Conservation (phyloP, 2,329 filamentous ascomycete species). For the Venturia aucupariae region DNA sequence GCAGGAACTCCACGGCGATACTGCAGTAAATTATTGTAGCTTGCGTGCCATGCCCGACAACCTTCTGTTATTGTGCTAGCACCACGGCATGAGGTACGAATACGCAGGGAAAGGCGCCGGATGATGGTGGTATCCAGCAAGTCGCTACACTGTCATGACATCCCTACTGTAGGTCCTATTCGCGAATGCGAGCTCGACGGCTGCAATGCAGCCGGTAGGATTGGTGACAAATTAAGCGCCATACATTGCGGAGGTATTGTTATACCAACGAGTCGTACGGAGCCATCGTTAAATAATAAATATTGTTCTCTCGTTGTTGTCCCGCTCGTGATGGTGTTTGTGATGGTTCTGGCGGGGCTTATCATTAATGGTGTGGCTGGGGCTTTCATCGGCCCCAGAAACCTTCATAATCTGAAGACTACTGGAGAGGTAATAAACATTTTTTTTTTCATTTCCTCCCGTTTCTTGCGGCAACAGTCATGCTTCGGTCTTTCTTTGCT, state of each 20-base stretch:
- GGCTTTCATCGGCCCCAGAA: neutral
- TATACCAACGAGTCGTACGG: too few species aligned
- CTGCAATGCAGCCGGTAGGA: too few species aligned
- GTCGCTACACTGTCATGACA: neutral
- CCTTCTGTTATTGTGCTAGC: neutral
- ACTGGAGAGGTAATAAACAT: neutral
- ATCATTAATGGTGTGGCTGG: neutral
- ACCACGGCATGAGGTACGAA: neutral
- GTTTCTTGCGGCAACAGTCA: neutral
- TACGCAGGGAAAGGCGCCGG: neutral
- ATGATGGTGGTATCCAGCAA: neutral
- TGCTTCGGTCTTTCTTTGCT: neutral
- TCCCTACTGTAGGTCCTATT: too few species aligned
- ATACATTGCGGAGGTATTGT: too few species aligned
- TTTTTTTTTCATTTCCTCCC: neutral
- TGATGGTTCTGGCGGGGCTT: neutral
- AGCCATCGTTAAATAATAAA: too few species aligned
- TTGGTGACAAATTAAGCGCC: too few species aligned
- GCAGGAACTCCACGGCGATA: neutral
- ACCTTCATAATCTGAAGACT: neutral
- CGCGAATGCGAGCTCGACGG: too few species aligned
- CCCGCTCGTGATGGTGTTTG: neutral
- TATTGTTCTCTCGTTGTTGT: neutral
- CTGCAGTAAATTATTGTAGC: neutral
- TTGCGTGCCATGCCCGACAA: neutral